A percentile compares a stretch with the other conserved stretches of the same genome.
Evolutionary conservation across 768 basidiomycete genomes (phyloP).

Genomic region (Sporobolomyces phaffii): DNA sequence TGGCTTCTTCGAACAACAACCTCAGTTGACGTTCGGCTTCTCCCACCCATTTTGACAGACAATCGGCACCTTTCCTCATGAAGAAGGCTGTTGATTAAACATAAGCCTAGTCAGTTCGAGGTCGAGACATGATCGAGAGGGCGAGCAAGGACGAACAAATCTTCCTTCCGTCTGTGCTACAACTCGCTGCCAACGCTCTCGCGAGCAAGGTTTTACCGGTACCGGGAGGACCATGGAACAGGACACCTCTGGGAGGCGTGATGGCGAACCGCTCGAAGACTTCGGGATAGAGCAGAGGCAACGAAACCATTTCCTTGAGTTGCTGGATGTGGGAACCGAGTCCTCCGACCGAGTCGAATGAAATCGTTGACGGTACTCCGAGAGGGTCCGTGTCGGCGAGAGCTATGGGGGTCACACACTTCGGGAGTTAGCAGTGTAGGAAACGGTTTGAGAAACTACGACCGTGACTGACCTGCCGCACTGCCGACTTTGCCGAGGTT

Average conservation of each 20-base stretch:
- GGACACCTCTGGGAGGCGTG: constrained; percentile 89
- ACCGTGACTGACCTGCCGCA: constrained; percentile 30
- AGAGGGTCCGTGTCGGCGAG: constrained; percentile 92
- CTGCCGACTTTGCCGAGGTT: constrained; percentile 40
- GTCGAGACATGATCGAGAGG: too few species aligned
- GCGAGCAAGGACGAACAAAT: constrained; percentile 63
- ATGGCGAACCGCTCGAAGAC: constrained; percentile 89
- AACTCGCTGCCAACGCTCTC: constrained; percentile 86
- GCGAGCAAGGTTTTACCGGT: constrained; percentile 95
- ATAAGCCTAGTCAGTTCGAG: too few species aligned
- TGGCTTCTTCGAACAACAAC: constrained; percentile 90
- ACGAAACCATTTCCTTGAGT: constrained; percentile 94
- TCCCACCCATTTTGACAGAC: constrained; percentile 97
- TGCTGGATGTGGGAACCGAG: constrained; percentile 94
- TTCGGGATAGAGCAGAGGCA: constrained; percentile 92
- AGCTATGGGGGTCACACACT: constrained; percentile 11
- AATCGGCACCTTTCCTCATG: constrained; percentile 99
- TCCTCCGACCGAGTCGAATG: constrained; percentile 94
- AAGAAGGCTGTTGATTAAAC: constrained; percentile 97
- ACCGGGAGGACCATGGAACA: constrained; percentile 98
- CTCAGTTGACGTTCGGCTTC: constrained; percentile 95
- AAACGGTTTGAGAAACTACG: too few species aligned
- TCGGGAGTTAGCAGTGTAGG: too few species aligned
- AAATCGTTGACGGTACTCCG: constrained; percentile 84
- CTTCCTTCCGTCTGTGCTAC: constrained; percentile 73